Conservation (phyloP, 345 rosid genomes). For the Abelmoschus esculentus region DNA sequence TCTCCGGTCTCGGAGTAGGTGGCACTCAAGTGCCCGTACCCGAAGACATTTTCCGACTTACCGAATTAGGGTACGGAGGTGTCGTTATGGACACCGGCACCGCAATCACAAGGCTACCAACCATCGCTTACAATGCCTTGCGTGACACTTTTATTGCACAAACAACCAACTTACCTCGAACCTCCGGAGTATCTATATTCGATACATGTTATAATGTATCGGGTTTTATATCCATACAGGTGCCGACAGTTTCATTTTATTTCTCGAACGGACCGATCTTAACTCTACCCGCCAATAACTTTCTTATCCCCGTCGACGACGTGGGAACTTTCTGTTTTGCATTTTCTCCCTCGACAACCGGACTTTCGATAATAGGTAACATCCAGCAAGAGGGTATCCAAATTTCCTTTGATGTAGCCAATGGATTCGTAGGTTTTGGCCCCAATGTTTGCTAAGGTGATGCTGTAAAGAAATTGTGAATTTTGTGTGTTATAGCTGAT, state of each 20-base stretch:
- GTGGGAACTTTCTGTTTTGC: conserved; percentile 85
- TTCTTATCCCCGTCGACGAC: conserved; percentile 83
- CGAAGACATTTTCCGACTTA: conserved; percentile 38
- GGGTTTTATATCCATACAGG: conserved; percentile 73
- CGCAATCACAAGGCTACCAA: conserved; percentile 75
- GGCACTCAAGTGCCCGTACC: conserved; percentile 50
- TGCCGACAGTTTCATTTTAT: conserved; percentile 80
- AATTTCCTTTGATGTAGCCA: conserved; percentile 81
- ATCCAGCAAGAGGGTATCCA: conserved; percentile 97
- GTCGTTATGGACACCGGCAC: conserved; percentile 98
- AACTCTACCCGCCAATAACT: conserved; percentile 80
- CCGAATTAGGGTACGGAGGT: conserved; percentile 63
- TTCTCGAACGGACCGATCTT: conserved; percentile 70
- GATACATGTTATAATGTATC: conserved; percentile 74
- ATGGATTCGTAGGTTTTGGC: conserved; percentile 91
- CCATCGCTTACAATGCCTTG: conserved; percentile 54
- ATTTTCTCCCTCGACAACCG: conserved; percentile 59
- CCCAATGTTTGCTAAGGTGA: conserved; percentile 62
- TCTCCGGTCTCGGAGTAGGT: conserved; percentile 82
- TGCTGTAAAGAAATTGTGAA: not conserved
- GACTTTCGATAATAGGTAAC: conserved; percentile 91
- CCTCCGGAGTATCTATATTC: conserved; percentile 68
- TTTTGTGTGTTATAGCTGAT: conserved; percentile 18
- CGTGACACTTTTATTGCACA: conserved; percentile 61
- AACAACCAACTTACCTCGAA: conserved; percentile 70